Evolutionary conservation across 2,329 filamentous ascomycete genomes (phyloP), one percentile per base, ranked within the genome.

Genomic region (Aspergillus sp.): DNA sequence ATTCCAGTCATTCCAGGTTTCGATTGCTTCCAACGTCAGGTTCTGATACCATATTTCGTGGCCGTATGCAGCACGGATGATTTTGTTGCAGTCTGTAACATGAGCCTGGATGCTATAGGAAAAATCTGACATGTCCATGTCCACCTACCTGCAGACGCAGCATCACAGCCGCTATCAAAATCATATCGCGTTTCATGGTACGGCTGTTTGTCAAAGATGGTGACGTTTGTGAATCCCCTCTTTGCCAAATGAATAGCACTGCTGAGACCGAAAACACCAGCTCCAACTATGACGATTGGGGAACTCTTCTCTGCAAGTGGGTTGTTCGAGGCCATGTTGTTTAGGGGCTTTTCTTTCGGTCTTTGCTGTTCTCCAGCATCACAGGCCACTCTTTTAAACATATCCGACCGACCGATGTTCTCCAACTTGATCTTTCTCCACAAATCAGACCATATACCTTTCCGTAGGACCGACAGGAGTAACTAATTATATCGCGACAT

Each of bases 181-280:
- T 67, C 66, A 40, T 77, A 77, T 0, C 53, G 54, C 0, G 60
- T 59, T 30, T 67, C 43, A 9, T 70, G 62, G 30, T 74, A 62
- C 12, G 68, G 59, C 50, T 77, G 71, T 48, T 66, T 66, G 52
- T 79, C 75, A 30, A 78, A 63, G 8, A 78, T 65, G 7, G 66
- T 75, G 27, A 78, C 62, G 46, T 72, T 63, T 5, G 13, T 61
- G 53, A 76, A 78, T 4, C 74, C 75, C 8, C 69, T 55, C 38
- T 61, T 58, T 6, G 65, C 66, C 5, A 75, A 62, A 50, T 72
- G 68, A 27, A 74, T 52, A 1, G 72, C 72, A 6, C 68, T 73
- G 43, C 63, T 64, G 46, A 71, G 59, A 36, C 71, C 68, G 47
- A 68, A 72, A 40, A 68, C 63, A 30, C 69, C 70, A 2, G 65